Evolutionary conservation across 306 rosid species (phyloP).

Genomic region (Alnus rubra): DNA sequence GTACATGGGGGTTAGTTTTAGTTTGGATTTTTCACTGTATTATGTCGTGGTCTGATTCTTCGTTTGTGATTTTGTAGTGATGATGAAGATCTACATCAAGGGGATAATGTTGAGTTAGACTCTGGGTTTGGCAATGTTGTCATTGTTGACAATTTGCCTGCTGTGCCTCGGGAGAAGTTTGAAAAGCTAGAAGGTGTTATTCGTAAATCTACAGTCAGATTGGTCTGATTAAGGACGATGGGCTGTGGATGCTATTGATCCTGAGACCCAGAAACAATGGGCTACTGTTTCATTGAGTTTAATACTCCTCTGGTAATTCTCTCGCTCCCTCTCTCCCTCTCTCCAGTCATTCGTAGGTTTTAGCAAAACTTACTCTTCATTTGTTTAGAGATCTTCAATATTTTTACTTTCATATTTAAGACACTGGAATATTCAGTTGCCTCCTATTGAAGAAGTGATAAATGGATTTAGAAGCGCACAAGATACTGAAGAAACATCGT

Average conservation of each 20-base stretch:
- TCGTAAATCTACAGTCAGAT: constrained; percentile 70
- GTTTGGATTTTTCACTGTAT: not conserved
- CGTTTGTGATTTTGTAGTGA: constrained; percentile 41
- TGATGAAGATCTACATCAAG: constrained; percentile 57
- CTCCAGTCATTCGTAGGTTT: too few species aligned
- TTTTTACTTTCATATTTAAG: too few species aligned
- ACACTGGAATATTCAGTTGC: too few species aligned
- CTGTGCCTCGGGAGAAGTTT: constrained; percentile 67
- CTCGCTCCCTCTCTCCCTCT: not conserved
- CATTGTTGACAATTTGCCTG: constrained; percentile 74
- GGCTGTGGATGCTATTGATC: constrained; percentile 78
- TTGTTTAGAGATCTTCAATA: too few species aligned
- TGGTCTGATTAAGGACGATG: constrained; percentile 68
- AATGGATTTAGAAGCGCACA: too few species aligned
- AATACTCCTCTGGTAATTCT: constrained; percentile 66
- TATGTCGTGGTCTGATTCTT: not conserved
- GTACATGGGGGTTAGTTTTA: not conserved
- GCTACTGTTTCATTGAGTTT: constrained; percentile 79
- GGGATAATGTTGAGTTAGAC: constrained; percentile 57
- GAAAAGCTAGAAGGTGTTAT: constrained; percentile 74
- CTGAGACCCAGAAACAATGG: constrained; percentile 52
- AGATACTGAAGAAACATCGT: too few species aligned
- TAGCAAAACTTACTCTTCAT: too few species aligned
- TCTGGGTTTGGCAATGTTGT: constrained; percentile 69
- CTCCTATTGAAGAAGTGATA: too few species aligned